Conservation (phyloP, 2,329 filamentous ascomycete genomes). For the Nemania sp. region DNA sequence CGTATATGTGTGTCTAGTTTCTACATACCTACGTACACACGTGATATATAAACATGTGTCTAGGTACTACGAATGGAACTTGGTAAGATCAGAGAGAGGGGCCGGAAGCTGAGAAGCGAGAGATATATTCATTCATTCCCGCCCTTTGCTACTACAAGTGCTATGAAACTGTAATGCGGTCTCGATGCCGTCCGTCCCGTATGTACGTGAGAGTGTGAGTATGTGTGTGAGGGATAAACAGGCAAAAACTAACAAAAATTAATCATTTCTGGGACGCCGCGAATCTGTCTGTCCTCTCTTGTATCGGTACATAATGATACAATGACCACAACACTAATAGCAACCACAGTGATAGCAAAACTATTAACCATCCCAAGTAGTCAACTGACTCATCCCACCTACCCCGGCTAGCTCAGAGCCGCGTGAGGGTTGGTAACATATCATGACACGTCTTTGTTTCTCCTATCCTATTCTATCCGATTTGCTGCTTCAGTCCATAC, state of each 20-base stretch:
- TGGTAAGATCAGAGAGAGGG: no score
- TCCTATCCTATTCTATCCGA: slow-evolving; percentile 20
- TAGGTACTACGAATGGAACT: no score
- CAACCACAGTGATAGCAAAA: no score
- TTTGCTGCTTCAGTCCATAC: neutral
- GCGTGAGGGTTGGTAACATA: neutral
- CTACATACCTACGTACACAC: no score
- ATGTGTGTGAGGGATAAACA: neutral
- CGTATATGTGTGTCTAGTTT: no score
- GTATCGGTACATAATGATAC: slow-evolving; percentile 29
- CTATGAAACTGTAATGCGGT: slow-evolving; percentile 22
- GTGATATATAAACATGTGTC: no score
- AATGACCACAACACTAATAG: no score
- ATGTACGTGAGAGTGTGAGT: neutral
- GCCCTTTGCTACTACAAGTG: slow-evolving; percentile 13
- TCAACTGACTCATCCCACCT: neutral
- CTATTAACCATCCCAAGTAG: slow-evolving; percentile 9
- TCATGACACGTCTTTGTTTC: neutral
- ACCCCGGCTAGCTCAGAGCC: neutral
- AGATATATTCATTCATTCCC: neutral
- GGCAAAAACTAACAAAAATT: slow-evolving; percentile 13
- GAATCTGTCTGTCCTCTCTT: neutral
- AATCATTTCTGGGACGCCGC: no score
- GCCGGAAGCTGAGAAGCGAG: no score
- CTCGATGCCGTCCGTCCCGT: slow-evolving; percentile 24